Percentiles rank a stretch among this genome's conserved stretches.
These are phyloP conservation scores for Beta vulgaris DNA, from an alignment of 148 eudicot species.

Conservation along the genomic window DNA sequence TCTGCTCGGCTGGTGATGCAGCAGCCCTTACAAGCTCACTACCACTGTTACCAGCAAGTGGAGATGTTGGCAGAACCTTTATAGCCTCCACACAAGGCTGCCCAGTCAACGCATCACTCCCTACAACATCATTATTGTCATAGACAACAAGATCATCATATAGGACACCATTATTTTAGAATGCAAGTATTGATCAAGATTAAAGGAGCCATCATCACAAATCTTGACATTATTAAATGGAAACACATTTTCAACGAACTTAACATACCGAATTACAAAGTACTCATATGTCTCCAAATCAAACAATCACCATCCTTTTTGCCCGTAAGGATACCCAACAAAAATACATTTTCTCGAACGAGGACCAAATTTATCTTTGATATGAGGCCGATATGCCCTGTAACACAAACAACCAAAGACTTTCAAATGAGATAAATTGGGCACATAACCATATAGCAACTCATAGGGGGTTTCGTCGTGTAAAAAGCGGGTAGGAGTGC, in stretches of 20 bases:
- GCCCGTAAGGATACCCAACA: neutral
- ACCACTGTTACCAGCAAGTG: too few relatives aligned
- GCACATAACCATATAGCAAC: neutral
- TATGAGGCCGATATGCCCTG: neutral
- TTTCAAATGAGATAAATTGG: neutral
- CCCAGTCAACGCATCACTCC: too few relatives aligned
- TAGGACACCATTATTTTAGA: too few relatives aligned
- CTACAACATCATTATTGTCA: too few relatives aligned
- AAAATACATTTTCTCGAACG: neutral
- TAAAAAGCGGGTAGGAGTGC: neutral
- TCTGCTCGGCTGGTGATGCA: too few relatives aligned
- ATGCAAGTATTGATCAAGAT: neutral
- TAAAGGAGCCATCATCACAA: too few relatives aligned
- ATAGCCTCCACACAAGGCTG: too few relatives aligned
- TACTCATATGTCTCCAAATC: neutral
- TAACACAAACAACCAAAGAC: slow-evolving; percentile 10
- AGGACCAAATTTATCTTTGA: neutral
- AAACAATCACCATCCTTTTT: neutral
- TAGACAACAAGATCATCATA: neutral
- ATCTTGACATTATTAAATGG: neutral
- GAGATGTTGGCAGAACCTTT: too few relatives aligned
- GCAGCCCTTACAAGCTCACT: too few relatives aligned
- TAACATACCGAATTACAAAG: neutral
- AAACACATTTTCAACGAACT: neutral
- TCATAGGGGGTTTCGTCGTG: neutral